phyloP scores from a whole-genome alignment of 1,284 basidiomycete species.

The Puccinia sorghi region DNA sequence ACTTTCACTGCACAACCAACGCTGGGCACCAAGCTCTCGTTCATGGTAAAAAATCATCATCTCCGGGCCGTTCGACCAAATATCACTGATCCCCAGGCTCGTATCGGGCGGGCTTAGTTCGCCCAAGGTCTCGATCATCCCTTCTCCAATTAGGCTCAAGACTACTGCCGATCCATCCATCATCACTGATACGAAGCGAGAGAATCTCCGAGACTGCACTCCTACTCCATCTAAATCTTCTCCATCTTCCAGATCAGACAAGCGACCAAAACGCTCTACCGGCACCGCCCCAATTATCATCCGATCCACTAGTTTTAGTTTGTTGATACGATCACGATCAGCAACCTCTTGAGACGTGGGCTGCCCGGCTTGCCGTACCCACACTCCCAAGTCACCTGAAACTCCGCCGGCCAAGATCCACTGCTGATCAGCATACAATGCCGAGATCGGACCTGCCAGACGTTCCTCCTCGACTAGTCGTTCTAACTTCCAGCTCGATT shows the following conservation, averaged over 20 bases:
- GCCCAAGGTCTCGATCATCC: constrained; percentile 9
- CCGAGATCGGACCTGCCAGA: constrained; percentile 27
- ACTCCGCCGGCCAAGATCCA: constrained; percentile 40
- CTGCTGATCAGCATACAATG: constrained; percentile 28
- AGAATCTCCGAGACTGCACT: not conserved
- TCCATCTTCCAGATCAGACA: constrained; percentile 7
- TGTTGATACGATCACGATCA: not conserved
- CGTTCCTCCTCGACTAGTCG: constrained; percentile 23
- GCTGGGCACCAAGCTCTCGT: constrained; percentile 17
- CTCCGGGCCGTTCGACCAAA: constrained; percentile 42
- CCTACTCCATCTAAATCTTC: not conserved
- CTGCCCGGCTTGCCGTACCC: not conserved
- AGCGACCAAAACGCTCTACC: constrained; percentile 32
- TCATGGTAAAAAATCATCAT: constrained; percentile 33
- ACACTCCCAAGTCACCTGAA: constrained; percentile 34
- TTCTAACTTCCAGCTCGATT: constrained; percentile 23
- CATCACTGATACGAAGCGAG: constrained; percentile 26
- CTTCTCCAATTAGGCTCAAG: constrained; percentile 8
- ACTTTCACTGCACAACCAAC: constrained; percentile 29
- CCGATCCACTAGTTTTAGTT: constrained; percentile 18
- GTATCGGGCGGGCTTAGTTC: constrained; percentile 11
- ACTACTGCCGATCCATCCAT: constrained; percentile 30
- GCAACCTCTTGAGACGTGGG: not conserved
- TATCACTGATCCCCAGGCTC: constrained; percentile 21
- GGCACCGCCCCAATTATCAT: constrained; percentile 32